Conservation (phyloP, 148 eudicot species). For the Persicaria tinctoria region DNA sequence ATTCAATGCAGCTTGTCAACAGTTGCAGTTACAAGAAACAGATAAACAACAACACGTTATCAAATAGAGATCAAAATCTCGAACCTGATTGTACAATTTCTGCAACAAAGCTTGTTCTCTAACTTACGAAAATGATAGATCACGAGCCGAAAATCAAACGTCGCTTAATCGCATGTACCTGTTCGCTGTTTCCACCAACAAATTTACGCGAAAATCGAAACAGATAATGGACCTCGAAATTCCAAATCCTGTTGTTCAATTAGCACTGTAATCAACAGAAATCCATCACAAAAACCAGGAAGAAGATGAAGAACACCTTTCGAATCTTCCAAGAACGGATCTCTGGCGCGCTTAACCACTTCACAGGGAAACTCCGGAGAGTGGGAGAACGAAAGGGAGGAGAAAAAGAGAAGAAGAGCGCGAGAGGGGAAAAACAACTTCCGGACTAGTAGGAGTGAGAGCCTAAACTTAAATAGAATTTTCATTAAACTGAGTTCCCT, state of each 20-base stretch:
- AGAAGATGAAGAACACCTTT: background rate
- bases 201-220: background rate
- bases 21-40: background rate
- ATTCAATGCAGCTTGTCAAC: background rate
- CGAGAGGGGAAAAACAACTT: background rate
- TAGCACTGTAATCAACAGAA: background rate
- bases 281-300: background rate
- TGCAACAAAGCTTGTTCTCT: background rate
- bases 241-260: background rate
- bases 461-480: background rate
- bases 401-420: background rate
- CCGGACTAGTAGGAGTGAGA: background rate
- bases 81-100: constrained; percentile 1
- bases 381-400: background rate
- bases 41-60: background rate
- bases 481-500: background rate
- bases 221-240: background rate
- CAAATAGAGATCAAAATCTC: background rate
- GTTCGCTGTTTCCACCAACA: background rate
- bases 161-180: background rate
- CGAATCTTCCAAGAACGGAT: background rate
- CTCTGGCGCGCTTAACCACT: background rate
- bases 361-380: background rate
- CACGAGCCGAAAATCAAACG: too few species aligned
- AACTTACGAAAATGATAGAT: too few species aligned